Evolutionary conservation across 805 yeast species (phyloP).

Genomic region (Candida gorgasii): DNA sequence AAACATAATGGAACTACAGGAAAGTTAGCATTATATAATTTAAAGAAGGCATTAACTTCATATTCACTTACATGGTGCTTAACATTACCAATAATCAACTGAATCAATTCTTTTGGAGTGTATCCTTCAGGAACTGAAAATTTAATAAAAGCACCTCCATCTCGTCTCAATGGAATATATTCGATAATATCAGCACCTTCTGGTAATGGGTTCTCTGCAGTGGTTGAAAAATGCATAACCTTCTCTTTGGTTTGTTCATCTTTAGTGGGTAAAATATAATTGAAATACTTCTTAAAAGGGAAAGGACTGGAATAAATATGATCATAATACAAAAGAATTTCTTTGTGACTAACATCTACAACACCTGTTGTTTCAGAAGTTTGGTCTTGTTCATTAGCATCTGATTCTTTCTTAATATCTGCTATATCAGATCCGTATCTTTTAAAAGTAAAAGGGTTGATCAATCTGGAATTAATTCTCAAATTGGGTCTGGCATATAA

Average conservation of each 20-base stretch:
- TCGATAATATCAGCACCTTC: slow-evolving; percentile 47
- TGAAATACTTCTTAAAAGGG: slow-evolving; percentile 25
- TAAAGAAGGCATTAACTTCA: slow-evolving; percentile 6
- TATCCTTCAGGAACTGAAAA: slow-evolving; percentile 58
- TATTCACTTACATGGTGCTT: slow-evolving; percentile 18
- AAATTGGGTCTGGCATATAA: not conserved
- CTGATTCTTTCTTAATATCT: slow-evolving; percentile 32
- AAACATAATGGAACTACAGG: slow-evolving; percentile 50
- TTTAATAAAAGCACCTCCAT: slow-evolving; percentile 93
- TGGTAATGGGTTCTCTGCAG: slow-evolving; percentile 29
- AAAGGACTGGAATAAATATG: slow-evolving; percentile 33
- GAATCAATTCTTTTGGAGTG: slow-evolving; percentile 53
- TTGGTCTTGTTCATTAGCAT: slow-evolving; percentile 23
- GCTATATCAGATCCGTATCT: slow-evolving; percentile 26
- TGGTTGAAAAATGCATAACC: slow-evolving; percentile 18
- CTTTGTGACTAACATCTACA: slow-evolving; percentile 33
- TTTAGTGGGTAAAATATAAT: slow-evolving; percentile 19
- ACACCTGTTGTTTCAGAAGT: slow-evolving; percentile 44
- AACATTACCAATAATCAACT: slow-evolving; percentile 50
- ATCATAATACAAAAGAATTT: slow-evolving; percentile 39
- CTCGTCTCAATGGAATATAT: slow-evolving; percentile 71
- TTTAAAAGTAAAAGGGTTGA: not conserved
- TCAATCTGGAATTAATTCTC: too few species aligned
- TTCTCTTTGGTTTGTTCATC: slow-evolving; percentile 18
- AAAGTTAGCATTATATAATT: slow-evolving; percentile 14